Evolutionary conservation across 2,329 filamentous ascomycete species (phyloP), one percentile per base, ranked within the genome.

Genomic region (Trichoderma hamatum): DNA sequence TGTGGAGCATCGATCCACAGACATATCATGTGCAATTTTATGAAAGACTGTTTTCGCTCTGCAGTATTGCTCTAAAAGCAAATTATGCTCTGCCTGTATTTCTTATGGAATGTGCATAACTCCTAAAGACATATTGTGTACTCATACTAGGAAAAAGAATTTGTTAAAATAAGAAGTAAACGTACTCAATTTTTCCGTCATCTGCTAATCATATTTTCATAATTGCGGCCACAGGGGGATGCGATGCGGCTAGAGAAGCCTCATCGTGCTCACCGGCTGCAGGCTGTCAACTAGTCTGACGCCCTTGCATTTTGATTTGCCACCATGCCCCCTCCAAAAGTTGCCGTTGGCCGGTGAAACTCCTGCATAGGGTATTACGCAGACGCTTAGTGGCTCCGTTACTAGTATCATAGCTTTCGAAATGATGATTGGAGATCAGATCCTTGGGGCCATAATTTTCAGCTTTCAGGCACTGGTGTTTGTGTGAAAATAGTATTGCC

Each of bases 261-360:
- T 52, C 32, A 63, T 9, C 26, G 46, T 21, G 3, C 16, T 63
- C 60, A 63, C 60, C 60, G 60, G 60, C 60, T 63, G 60, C 60
- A 36, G 19, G 60, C 32, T 52, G n/a, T 30, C 11, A 24, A 63
- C 21, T 39, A 26, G 43, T 7, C 30, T 28, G 16, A 14, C 26
- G 39, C 28, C 21, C 28, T 54, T 30, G 30, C 28, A 21, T 14
- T 7, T 28, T 43, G 26, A 24, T 24, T 49, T 49, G 46, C 46
- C 21, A 24, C 21, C 1, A 13, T 46, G 6, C 4, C 24, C n/a
- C 21, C 24, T 49, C 46, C 3, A 49, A 19, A n/a, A 7, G 10
- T 19, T 21, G 46, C 10, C 16, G 46, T 21, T 21, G 46, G 21
- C n/a, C 13, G 13, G 43, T 46, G 43, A 21, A 3, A 21, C 46